These are phyloP conservation scores for Panicum virgatum DNA, from an alignment of 202 grass and related monocot genomes.

Conservation along the genomic window DNA sequence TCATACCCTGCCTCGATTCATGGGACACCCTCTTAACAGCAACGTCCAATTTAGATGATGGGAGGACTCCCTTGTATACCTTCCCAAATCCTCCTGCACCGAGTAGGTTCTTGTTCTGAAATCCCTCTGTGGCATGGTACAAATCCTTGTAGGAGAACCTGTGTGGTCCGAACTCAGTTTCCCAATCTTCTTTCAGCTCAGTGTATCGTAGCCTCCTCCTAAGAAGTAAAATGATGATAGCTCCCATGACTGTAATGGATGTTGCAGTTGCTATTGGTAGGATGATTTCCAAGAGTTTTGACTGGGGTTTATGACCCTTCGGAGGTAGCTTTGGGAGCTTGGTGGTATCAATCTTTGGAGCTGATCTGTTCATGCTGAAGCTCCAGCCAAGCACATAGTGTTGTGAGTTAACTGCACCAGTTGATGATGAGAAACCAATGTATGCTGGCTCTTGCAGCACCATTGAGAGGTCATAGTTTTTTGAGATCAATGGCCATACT, in stretches of 20 bases:
- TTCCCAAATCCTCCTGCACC: slow-evolving; percentile 32
- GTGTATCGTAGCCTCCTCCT: not conserved
- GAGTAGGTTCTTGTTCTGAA: not conserved
- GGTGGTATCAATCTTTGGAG: not conserved
- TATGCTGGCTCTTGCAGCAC: not conserved
- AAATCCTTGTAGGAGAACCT: slow-evolving; percentile 30
- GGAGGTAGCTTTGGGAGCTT: slow-evolving; percentile 14
- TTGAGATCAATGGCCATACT: not conserved
- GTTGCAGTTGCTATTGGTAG: not conserved
- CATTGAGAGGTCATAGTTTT: not conserved
- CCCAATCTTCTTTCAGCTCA: slow-evolving; percentile 44
- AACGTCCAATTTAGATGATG: slow-evolving; percentile 6
- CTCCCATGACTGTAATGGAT: not conserved
- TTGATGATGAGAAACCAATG: slow-evolving; percentile 40
- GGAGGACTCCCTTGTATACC: slow-evolving; percentile 39
- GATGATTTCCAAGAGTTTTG: not conserved
- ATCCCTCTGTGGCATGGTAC: slow-evolving; percentile 16
- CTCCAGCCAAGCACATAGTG: slow-evolving; percentile 43
- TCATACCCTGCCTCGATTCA: slow-evolving; percentile 36
- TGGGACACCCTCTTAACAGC: slow-evolving; percentile 42
- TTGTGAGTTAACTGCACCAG: not conserved
- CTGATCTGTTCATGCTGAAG: slow-evolving; percentile 3
- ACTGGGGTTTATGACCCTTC: not conserved
- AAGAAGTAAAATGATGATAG: not conserved
- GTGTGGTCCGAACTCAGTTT: slow-evolving; percentile 19